phyloP scores from a whole-genome alignment of 805 yeast species.

The Tetrapisispora taiwanensis region DNA sequence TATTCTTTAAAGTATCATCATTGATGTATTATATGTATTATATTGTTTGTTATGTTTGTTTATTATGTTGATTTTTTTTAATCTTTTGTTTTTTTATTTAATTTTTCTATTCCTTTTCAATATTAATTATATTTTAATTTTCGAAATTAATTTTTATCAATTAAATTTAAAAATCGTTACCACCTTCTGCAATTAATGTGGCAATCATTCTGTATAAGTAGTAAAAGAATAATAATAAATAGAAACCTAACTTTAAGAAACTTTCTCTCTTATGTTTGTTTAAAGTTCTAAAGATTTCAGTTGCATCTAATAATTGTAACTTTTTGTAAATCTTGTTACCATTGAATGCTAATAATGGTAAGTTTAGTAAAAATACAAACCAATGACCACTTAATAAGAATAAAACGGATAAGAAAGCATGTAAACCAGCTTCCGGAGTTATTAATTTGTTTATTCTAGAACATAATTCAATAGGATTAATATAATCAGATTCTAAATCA shows the following conservation, averaged over 20 bases:
- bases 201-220: constrained; percentile 93
- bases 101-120: neutral
- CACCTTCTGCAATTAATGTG: constrained; percentile 64
- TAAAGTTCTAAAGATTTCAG: constrained; percentile 92
- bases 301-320: constrained; percentile 85
- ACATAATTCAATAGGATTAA: constrained; percentile 94
- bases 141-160: neutral
- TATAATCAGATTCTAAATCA: constrained; percentile 91
- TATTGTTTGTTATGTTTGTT: too few species aligned
- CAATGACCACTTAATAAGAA: constrained; percentile 85
- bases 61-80: too few species aligned
- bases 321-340: constrained; percentile 68
- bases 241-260: constrained; percentile 83
- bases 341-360: constrained; percentile 79
- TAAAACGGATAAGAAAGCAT: constrained; percentile 56
- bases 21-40: too few species aligned
- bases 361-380: constrained; percentile 75
- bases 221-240: constrained; percentile 84
- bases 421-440: constrained; percentile 81
- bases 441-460: constrained; percentile 82
- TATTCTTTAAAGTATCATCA: too few species aligned
- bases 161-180: neutral
- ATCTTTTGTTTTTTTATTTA: too few species aligned
- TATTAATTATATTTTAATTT: neutral
- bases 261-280: constrained; percentile 88